Evolutionary conservation across 1,284 basidiomycete species (phyloP), one percentile per base, ranked within the genome.

Genomic region (Microbotryomycetes sp.): DNA sequence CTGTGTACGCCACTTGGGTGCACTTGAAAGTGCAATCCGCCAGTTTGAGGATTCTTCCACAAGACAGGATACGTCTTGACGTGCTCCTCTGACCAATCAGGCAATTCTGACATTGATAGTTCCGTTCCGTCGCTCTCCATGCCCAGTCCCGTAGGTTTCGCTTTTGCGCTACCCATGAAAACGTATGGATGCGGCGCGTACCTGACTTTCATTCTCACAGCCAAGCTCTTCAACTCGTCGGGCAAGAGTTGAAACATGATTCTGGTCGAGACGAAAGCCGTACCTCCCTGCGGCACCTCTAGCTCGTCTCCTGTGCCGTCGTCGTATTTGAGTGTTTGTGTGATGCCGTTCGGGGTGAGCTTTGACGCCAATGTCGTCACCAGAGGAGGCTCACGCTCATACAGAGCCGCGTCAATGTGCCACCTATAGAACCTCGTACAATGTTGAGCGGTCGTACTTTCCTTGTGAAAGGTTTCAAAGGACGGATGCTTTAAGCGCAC

Each of bases 361-460:
- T 73, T 79, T 18, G 59, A 93, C 78, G 0, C 91, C 7, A 96
- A 82, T 0, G 91, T 90, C 2, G 92, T 96, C 46, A 91, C 91
- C 69, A 82, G 85, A 3, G 91, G 91, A 29, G 73, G 64, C 27
- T 72, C 60, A 7, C 91, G 82, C 64, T 88, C 85, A 75, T 94
- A 96, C 27, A 94, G 77, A 0, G 91, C 91, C 1, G 91, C 91
- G 71, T 96, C 91, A 75, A 94, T 93, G 76, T 94, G 21, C 89
- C 90, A 91, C 57, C 89, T 81, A 74, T 91, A 92, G 80, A 89
- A 93, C 29, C 91, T 82, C 13, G 91, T 93, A 48, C 80, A 75
- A 27, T 88, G 88, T 56, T 81, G 80, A 11, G 78, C 79, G 3
- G 85, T 84, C 28, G 92, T 81, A n/a, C 77, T 77, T 31, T 85